Conservation (phyloP, 306 rosid species). For the Prosopis cineraria region DNA sequence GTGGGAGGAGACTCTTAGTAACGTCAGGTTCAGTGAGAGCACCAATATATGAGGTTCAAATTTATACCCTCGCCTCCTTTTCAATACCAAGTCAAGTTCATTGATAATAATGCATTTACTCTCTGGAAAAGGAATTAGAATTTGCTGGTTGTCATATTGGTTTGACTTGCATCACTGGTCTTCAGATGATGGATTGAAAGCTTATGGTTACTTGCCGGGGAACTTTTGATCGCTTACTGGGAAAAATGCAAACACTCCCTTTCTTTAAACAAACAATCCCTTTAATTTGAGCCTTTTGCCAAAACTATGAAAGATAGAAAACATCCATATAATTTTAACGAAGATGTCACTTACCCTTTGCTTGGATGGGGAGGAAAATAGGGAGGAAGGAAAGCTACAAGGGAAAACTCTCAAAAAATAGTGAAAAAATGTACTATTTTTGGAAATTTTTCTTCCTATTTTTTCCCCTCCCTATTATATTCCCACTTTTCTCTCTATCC, state of each 20-base stretch:
- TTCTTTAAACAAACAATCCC: not conserved
- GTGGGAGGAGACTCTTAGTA: constrained; percentile 78
- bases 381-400: too few relatives aligned
- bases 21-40: constrained; percentile 82
- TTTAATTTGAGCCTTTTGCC: not conserved
- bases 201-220: not conserved
- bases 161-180: not conserved
- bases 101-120: not conserved
- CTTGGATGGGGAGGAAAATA: too few relatives aligned
- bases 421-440: too few relatives aligned
- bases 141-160: constrained; percentile 4
- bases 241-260: not conserved
- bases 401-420: too few relatives aligned
- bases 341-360: too few relatives aligned
- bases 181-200: constrained; percentile 9
- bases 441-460: too few relatives aligned
- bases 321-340: too few relatives aligned
- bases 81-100: not conserved
- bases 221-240: too few relatives aligned
- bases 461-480: too few relatives aligned
- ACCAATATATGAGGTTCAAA: constrained; percentile 87
- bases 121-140: not conserved
- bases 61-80: not conserved
- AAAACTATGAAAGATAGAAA: not conserved
- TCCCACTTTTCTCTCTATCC: too few relatives aligned